Percentiles rank a stretch among this genome's conserved stretches.
Evolutionary conservation across 805 yeast genomes (phyloP).

Genomic region (Suhomyces prunicola): DNA sequence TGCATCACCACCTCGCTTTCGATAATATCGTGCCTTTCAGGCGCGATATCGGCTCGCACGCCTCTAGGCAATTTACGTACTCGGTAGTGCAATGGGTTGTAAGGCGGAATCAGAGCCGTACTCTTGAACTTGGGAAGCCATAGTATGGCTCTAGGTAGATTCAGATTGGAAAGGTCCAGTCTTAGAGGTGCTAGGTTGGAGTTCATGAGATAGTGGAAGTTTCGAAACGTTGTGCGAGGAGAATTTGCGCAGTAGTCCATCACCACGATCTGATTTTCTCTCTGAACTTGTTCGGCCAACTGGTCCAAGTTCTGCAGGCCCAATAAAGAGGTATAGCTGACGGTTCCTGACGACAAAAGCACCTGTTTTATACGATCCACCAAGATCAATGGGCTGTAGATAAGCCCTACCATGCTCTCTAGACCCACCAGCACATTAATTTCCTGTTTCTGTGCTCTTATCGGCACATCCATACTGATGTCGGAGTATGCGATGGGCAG

Average conservation of each 20-base stretch:
- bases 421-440: neutral
- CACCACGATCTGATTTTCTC: neutral
- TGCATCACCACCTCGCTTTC: conserved; percentile 7
- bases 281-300: neutral
- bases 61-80: neutral
- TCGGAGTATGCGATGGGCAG: neutral
- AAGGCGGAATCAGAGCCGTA: neutral
- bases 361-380: conserved; percentile 6
- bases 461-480: neutral
- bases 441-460: neutral
- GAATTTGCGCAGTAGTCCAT: neutral
- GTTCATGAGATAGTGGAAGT: neutral
- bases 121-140: conserved; percentile 19
- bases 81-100: neutral
- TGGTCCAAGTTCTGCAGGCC: neutral
- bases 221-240: neutral
- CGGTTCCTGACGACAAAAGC: conserved; percentile 4
- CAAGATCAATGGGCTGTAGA: conserved; percentile 17
- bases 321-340: conserved; percentile 4
- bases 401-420: conserved; percentile 6
- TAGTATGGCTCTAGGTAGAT: conserved; percentile 7
- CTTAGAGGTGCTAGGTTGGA: conserved; percentile 2
- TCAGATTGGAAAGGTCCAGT: neutral
- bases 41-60: neutral
- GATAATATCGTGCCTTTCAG: neutral